Base-by-base conservation (phyloP, 306 rosid species). In the Medicago lupulina region DNA sequence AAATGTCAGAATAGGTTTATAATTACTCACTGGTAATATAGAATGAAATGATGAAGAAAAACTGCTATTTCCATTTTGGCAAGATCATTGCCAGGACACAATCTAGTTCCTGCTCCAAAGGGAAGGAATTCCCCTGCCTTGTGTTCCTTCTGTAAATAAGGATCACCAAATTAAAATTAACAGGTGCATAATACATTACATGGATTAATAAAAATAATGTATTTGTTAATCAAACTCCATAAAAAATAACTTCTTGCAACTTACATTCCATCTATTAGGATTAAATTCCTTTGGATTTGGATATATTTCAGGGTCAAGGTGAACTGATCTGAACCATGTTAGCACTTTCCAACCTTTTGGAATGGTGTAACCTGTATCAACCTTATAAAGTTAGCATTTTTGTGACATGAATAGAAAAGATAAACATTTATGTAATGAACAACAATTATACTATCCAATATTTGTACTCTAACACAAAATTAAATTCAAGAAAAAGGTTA, bases 331-430 rank as follows among this genome's bases (percentile, higher is more conserved):
- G 55, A 94, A 94, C 98, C 98, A 94, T 2, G 85, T 89, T 34
- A 94, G 88, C 3, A 82, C 90, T 84, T 86, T 94, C 98, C 98
- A 91, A 16, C 96, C 97, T 79, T 88, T 87, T 25, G 98, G 98
- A 79, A 94, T 80, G 55, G 61, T 67, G 54, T 90, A 91, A 39
- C 98, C 98, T 94, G 81, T 55, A 15, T 10, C 10, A 83, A 34
- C 17, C 76, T 79, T n/a, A 51, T 75, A 10, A 55, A 39, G 44
- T 73, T 41, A 76, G 41, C 34, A 43, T 21, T 64, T 28, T 62
- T 15, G 31, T 28, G 31, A 28, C 31, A 28, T 28, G 31, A 3
- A 25, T 25, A n/a, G 1, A 25, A 25, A 25, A 25, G 28, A 25
- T 25, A 25, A 25, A 25, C 28, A 25, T 25, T 25, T 25, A 1